Percentiles rank a stretch among this genome's conserved stretches.
Evolutionary conservation across 768 basidiomycete species (phyloP).

Genomic region (Strobilomyces echinocephalus): DNA sequence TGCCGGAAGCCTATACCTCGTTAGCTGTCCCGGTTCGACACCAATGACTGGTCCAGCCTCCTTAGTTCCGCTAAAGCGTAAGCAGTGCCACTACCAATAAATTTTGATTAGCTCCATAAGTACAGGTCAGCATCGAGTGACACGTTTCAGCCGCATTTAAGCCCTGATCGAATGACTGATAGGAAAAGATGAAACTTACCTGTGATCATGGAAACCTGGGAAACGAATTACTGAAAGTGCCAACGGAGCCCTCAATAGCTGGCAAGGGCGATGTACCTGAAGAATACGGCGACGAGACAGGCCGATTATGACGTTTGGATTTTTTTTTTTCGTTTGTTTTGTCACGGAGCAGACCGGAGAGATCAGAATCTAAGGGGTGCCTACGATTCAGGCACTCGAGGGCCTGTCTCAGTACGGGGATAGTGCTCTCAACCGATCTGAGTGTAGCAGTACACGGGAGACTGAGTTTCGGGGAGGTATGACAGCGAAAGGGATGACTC

Average conservation of each 20-base stretch:
- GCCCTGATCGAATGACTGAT: constrained; percentile 13
- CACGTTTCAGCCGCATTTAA: constrained; percentile 25
- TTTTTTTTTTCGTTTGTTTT: too few relatives aligned
- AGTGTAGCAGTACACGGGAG: not conserved
- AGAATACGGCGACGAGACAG: too few relatives aligned
- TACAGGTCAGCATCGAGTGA: constrained; percentile 10
- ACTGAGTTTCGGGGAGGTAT: not conserved
- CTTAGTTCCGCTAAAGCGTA: constrained; percentile 15
- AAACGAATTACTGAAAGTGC: constrained; percentile 1
- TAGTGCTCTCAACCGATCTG: constrained; percentile 1
- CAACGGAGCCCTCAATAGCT: constrained; percentile 8
- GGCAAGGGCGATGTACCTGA: not conserved
- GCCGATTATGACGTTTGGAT: too few relatives aligned
- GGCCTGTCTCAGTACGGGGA: constrained; percentile 10
- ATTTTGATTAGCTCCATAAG: constrained; percentile 4
- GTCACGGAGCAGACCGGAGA: not conserved
- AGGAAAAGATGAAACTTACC: constrained; percentile 13
- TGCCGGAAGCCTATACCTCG: not conserved
- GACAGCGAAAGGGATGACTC: not conserved
- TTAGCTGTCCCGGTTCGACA: not conserved
- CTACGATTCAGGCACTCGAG: constrained; percentile 20
- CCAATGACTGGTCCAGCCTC: not conserved
- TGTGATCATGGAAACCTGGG: constrained; percentile 16
- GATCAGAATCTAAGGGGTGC: not conserved
- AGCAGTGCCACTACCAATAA: not conserved